Evolutionary conservation across 176 grass and related monocot species (phyloP), one percentile per base, ranked within the genome.

Genomic region (Otatea glauca): DNA sequence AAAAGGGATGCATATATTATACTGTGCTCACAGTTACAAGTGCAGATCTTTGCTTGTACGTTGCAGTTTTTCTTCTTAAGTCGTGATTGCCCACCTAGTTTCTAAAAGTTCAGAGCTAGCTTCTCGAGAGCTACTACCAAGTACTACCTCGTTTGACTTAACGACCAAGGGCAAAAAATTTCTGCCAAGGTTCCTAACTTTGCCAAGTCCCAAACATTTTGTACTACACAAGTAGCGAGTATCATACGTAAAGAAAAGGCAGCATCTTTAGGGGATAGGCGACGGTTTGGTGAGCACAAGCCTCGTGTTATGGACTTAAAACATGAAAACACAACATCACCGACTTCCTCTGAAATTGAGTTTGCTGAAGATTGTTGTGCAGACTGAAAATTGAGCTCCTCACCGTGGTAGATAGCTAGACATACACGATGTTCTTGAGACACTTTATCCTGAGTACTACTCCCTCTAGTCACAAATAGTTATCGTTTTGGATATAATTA

Each of bases 141-240:
- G 42, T 43, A 9, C 42, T 43, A 42, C 65, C 74, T 88, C 35
- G 86, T 78, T 83, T 83, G 80, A 83, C 80, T 78, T 64, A 9
- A 54, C 11, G 20, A 68, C 45, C 63, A 17, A 61, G 47, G 34
- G 42, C 34, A 71, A 62, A 78, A 59, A 13, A 11, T 5, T 25
- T 23, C 9, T 11, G 56, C n/a, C 11, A 79, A 41, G 59, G 11
- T 17, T 7, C 18, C 41, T 0, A 50, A 44, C 20, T 51, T 42
- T 48, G 42, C 55, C 11, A 70, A 62, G 6, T 60, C 54, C n/a
- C 47, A 23, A 27, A 77, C 15, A 72, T 43, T 51, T 14, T 48
- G 44, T 74, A 56, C 17, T 34, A 44, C 23, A 79, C 18, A 34
- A 16, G 18, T 54, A 66, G 11, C 2, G 34, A 48, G 42, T 59